phyloP scores from a whole-genome alignment of 257 asterid genomes.

The Leptodermis oblonga region DNA sequence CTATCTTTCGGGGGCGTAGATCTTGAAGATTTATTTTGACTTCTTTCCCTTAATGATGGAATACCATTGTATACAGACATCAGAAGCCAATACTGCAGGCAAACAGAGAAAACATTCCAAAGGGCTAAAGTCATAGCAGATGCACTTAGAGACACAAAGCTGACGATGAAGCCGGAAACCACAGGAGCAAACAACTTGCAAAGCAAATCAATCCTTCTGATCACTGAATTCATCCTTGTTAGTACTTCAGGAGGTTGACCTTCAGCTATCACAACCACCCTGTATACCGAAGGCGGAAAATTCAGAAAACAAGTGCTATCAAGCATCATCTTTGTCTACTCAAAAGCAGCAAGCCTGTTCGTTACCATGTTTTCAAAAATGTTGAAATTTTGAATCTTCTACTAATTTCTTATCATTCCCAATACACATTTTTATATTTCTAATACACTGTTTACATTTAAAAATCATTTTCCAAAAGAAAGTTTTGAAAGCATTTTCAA shows the following conservation, averaged over 20 bases:
- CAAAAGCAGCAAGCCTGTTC: too few species aligned
- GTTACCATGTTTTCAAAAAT: too few species aligned
- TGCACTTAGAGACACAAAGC: constrained; percentile 41
- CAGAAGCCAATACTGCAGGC: constrained; percentile 71
- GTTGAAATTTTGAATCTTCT: too few species aligned
- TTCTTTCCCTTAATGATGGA: constrained; percentile 54
- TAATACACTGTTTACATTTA: too few species aligned
- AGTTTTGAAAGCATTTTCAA: too few species aligned
- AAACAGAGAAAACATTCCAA: constrained; percentile 5
- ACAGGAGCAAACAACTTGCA: constrained; percentile 89
- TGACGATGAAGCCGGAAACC: constrained; percentile 68
- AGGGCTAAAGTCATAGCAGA: not conserved
- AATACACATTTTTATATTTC: too few species aligned
- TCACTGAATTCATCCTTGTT: constrained; percentile 72
- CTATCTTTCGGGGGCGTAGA: too few species aligned
- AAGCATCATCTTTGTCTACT: too few species aligned
- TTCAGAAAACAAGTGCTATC: too few species aligned
- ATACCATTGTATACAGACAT: constrained; percentile 68
- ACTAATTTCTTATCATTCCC: too few species aligned
- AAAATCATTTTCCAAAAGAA: too few species aligned
- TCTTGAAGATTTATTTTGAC: constrained; percentile 15
- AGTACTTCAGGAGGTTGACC: constrained; percentile 49
- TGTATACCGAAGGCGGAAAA: too few species aligned
- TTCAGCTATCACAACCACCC: constrained; percentile 92
- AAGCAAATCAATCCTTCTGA: constrained; percentile 70